These are phyloP conservation scores for Candida lessepsii DNA, from an alignment of 805 yeast genomes.

Conservation along the genomic window DNA sequence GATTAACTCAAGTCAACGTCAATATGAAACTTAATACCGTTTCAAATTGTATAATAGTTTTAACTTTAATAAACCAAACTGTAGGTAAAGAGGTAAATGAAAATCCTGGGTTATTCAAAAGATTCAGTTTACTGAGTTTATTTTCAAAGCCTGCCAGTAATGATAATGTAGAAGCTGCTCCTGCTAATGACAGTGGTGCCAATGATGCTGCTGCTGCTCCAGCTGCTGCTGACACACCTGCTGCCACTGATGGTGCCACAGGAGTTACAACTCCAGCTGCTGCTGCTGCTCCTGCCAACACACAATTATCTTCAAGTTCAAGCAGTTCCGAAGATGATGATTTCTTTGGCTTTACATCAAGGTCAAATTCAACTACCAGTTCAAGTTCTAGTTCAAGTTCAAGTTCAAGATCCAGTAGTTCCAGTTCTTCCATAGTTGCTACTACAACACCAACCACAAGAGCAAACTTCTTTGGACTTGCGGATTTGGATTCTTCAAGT, in stretches of 20 bases:
- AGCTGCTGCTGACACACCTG: constrained; percentile 1
- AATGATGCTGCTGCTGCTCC: constrained; percentile 1
- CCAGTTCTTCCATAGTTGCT: constrained; percentile 10
- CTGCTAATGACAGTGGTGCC: too few species aligned
- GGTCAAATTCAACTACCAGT: constrained; percentile 15
- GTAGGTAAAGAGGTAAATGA: constrained; percentile 13
- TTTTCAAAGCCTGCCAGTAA: not conserved
- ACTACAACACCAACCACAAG: constrained; percentile 7
- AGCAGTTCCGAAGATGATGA: not conserved
- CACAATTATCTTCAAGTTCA: constrained; percentile 1
- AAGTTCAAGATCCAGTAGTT: constrained; percentile 14
- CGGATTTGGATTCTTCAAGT: too few species aligned
- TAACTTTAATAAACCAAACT: constrained; percentile 23
- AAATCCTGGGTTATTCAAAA: constrained; percentile 12
- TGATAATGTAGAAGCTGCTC: constrained; percentile 1
- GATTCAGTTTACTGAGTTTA: constrained; percentile 14
- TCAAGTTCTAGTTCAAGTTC: constrained; percentile 15
- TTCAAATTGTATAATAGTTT: constrained; percentile 23
- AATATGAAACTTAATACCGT: constrained; percentile 26
- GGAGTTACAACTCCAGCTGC: constrained; percentile 7
- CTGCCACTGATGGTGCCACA: constrained; percentile 2
- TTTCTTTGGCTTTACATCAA: constrained; percentile 6
- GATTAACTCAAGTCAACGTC: constrained; percentile 12
- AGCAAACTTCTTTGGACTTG: not conserved
- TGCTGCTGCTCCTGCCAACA: not conserved